Conservation (phyloP, 495 filamentous ascomycete species). For the Neurospora intermedia region DNA sequence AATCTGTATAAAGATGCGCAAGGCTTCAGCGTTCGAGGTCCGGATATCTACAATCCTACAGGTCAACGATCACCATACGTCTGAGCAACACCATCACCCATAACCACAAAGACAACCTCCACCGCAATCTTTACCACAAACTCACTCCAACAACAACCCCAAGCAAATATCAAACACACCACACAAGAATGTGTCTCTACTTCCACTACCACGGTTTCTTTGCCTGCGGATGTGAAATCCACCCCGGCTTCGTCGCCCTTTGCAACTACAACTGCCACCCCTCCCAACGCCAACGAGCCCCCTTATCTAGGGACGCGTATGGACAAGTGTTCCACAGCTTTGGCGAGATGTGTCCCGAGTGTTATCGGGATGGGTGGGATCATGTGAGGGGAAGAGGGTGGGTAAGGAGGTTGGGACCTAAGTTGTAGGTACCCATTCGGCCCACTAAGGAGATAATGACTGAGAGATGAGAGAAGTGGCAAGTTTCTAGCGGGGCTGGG, state of each 20-base stretch:
- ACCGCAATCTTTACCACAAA: too few species aligned
- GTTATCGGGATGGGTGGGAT: neutral
- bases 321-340: neutral
- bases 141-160: neutral
- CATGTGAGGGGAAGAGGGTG: neutral
- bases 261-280: neutral
- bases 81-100: neutral
- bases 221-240: neutral
- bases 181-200: neutral
- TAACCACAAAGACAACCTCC: too few species aligned
- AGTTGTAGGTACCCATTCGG: too few species aligned
- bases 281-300: neutral
- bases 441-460: too few species aligned
- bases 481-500: too few species aligned
- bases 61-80: neutral
- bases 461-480: too few species aligned
- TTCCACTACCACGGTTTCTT: neutral
- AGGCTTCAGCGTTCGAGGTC: neutral
- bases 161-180: neutral
- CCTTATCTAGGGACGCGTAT: neutral
- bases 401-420: neutral
- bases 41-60: neutral
- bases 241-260: neutral
- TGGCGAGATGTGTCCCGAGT: neutral
- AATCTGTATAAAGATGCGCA: neutral